These are phyloP conservation scores for Areca catechu DNA, from an alignment of 176 grass and related monocot genomes.

Conservation along the genomic window DNA sequence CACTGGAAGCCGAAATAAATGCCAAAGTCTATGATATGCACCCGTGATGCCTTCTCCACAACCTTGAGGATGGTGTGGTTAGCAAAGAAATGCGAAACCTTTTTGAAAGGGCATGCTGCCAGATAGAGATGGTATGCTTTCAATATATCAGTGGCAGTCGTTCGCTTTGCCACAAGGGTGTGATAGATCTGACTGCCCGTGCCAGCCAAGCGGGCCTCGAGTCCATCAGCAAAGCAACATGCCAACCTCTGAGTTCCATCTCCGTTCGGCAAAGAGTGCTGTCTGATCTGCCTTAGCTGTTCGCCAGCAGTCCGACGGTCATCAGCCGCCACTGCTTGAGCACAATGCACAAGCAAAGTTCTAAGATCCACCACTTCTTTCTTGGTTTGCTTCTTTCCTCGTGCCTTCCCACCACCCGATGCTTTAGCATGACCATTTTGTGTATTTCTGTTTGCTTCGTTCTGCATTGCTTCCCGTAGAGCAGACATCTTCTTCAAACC, in stretches of 20 bases:
- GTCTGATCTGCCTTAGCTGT: slow-evolving; percentile 81
- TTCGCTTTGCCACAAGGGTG: slow-evolving; percentile 72
- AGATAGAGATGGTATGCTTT: slow-evolving; percentile 96
- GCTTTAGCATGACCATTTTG: slow-evolving; percentile 41
- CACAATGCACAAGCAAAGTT: slow-evolving; percentile 82
- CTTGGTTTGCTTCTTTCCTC: slow-evolving; percentile 73
- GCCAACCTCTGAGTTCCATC: slow-evolving; percentile 80
- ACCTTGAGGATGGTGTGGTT: slow-evolving; percentile 87
- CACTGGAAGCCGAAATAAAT: slow-evolving; percentile 96
- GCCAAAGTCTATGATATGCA: slow-evolving; percentile 95
- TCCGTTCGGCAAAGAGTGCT: slow-evolving; percentile 60
- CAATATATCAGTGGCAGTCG: slow-evolving; percentile 79
- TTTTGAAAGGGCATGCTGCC: slow-evolving; percentile 91
- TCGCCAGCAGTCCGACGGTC: slow-evolving; percentile 74
- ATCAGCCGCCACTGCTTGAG: slow-evolving; percentile 88
- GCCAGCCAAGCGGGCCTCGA: slow-evolving; percentile 85
- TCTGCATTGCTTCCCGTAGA: slow-evolving; percentile 61
- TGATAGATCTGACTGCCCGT: slow-evolving; percentile 85
- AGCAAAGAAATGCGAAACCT: slow-evolving; percentile 85
- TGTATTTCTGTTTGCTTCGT: slow-evolving; percentile 49
- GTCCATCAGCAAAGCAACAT: slow-evolving; percentile 81
- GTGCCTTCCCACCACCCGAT: slow-evolving; percentile 24
- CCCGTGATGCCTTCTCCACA: slow-evolving; percentile 61
- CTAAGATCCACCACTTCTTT: slow-evolving; percentile 90
- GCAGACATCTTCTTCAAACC: slow-evolving; percentile 30